Conservation (phyloP, 176 grass and related monocot genomes). For the Echinochloa phyllopogon region DNA sequence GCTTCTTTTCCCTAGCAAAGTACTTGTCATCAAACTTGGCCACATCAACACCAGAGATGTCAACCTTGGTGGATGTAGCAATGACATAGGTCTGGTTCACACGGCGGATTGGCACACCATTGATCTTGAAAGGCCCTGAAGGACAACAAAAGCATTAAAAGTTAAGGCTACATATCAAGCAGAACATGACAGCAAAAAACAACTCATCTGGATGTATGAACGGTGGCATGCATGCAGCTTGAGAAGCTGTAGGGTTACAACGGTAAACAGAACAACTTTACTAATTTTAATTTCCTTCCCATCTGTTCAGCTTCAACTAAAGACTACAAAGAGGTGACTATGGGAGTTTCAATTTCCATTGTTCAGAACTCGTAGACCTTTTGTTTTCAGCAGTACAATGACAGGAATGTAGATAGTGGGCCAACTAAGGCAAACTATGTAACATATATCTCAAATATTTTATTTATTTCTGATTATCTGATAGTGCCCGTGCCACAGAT, state of each 20-base stretch:
- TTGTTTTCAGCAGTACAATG: background rate
- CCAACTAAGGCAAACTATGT: background rate
- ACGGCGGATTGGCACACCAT: constrained; percentile 87
- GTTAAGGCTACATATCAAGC: background rate
- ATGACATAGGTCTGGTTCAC: constrained; percentile 96
- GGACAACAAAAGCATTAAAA: background rate
- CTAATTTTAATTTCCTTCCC: background rate
- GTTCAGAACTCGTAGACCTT: too few relatives aligned
- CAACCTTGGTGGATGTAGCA: constrained; percentile 89
- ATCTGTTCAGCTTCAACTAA: background rate
- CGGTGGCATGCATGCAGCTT: background rate
- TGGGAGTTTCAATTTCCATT: background rate
- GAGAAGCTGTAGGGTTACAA: background rate
- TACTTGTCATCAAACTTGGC: constrained; percentile 87
- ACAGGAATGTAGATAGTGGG: background rate
- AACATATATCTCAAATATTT: background rate
- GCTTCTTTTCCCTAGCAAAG: constrained; percentile 85
- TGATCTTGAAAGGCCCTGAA: constrained; percentile 93
- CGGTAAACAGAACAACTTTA: too few relatives aligned
- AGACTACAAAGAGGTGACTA: background rate
- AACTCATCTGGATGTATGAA: background rate
- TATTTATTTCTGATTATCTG: background rate
- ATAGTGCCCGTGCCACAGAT: background rate
- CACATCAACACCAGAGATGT: constrained; percentile 76
- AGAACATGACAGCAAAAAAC: background rate